Base-by-base conservation (phyloP, 2,329 filamentous ascomycete genomes). In the Fusarium sp. region DNA sequence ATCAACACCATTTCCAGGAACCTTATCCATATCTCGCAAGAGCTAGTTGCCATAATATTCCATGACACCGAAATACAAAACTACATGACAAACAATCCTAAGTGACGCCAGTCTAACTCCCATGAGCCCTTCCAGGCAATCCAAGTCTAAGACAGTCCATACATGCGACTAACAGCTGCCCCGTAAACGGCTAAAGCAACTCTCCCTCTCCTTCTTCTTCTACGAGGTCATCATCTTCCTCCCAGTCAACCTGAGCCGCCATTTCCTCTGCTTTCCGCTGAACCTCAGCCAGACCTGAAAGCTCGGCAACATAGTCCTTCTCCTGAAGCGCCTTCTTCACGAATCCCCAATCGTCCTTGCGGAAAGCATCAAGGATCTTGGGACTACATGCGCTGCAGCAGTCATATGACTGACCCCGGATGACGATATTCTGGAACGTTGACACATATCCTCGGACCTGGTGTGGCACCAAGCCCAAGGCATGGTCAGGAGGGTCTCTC, bases 351-450 rank as follows among this genome's bases (percentile, higher is more conserved):
- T 91, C 92, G 54, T 92, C 89, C 3, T 83, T 81, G 54, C 89
- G 87, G 80, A 95, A 96, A 1, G 90, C 90, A 0, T 88, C 85
- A 1, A 96, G 82, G 31, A 97, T 90, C 50, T 88, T 90, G 37
- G 89, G 88, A 72, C 93, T 94, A 78, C 94, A 97, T 2, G 93
- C 94, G 58, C 93, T 94, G 82, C 94, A 97, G 81, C 91, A 92
- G 66, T 94, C 91, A 81, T 95, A 97, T 0, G 93, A 92, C 75
- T 90, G 88, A 10, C 93, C 93, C 62, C 89, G 90, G 74, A 96
- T 91, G 40, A 92, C 86, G 68, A 95, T 87, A 73, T 93, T 95
- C 78, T 91, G 89, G 81, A 94, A 96, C 5, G 87, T 92, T 37
- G 90, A 89, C 24, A 95, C 86, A 80, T 93, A 95, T 27, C 94